Conservation (phyloP, 257 asterid species). For the Handroanthus guayacan region DNA sequence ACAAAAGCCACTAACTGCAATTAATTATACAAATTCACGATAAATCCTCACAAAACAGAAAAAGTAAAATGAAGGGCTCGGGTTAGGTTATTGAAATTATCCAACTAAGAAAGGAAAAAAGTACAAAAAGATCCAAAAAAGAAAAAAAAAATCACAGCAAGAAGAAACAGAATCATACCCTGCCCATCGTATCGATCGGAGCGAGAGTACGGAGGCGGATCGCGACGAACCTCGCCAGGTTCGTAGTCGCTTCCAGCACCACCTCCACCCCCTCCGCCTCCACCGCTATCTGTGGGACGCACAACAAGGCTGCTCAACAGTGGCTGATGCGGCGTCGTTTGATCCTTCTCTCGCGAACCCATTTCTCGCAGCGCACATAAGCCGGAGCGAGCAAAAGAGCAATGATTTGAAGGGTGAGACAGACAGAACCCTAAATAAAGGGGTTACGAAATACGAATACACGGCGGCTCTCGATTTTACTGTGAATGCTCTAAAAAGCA, state of each 20-base stretch:
- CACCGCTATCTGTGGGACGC: constrained; percentile 66
- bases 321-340: constrained; percentile 68
- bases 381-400: background rate
- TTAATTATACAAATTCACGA: background rate
- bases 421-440: constrained; percentile 2
- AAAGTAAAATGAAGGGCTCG: constrained; percentile 1
- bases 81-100: constrained; percentile 22
- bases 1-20: background rate
- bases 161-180: constrained; percentile 53
- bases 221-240: constrained; percentile 95
- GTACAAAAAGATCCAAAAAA: background rate
- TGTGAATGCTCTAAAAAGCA: background rate
- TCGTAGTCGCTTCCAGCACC: constrained; percentile 76
- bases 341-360: constrained; percentile 80
- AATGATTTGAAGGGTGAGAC: background rate
- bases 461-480: background rate
- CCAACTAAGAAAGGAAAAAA: constrained; percentile 2
- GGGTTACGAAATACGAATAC: constrained; percentile 1
- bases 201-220: constrained; percentile 73
- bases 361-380: constrained; percentile 43
- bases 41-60: background rate
- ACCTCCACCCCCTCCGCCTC: constrained; percentile 44
- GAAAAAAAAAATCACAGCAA: background rate
- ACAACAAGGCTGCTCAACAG: constrained; percentile 84
- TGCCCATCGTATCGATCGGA: constrained; percentile 64